Conservation (phyloP, 2,329 filamentous ascomycete species). For the Mycocentrospora acerina region DNA sequence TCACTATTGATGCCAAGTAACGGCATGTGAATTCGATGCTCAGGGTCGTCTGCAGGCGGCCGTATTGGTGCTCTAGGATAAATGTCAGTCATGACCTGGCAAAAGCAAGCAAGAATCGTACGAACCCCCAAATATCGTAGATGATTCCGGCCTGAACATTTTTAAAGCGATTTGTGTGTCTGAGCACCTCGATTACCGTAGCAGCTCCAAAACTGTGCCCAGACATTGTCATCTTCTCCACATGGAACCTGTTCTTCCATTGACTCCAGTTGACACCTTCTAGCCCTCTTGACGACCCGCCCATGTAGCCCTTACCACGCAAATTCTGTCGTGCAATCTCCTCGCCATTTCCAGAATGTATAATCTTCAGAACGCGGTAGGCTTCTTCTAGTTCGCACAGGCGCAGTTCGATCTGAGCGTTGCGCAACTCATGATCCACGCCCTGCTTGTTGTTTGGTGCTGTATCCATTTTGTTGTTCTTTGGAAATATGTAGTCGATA, state of each 20-base stretch:
- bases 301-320: slow-evolving; percentile 58
- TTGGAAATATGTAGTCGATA: slow-evolving; percentile 65
- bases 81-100: slow-evolving; percentile 6
- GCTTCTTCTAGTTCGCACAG: slow-evolving; percentile 67
- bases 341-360: slow-evolving; percentile 57
- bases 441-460: slow-evolving; percentile 59
- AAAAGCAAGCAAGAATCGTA: not conserved
- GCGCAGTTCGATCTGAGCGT: slow-evolving; percentile 63
- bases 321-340: slow-evolving; percentile 56
- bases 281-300: slow-evolving; percentile 61
- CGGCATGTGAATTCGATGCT: slow-evolving; percentile 55
- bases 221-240: slow-evolving; percentile 61
- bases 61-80: slow-evolving; percentile 48
- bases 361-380: slow-evolving; percentile 57
- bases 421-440: slow-evolving; percentile 61
- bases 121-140: slow-evolving; percentile 63
- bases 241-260: slow-evolving; percentile 60
- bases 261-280: slow-evolving; percentile 57
- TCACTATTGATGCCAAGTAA: slow-evolving; percentile 66
- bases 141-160: slow-evolving; percentile 66
- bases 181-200: slow-evolving; percentile 61
- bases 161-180: slow-evolving; percentile 55
- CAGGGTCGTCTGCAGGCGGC: slow-evolving; percentile 45
- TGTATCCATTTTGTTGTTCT: slow-evolving; percentile 51
- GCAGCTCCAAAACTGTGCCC: slow-evolving; percentile 70